Base-by-base conservation (phyloP, 768 basidiomycete genomes). In the Mycena alexandri region DNA sequence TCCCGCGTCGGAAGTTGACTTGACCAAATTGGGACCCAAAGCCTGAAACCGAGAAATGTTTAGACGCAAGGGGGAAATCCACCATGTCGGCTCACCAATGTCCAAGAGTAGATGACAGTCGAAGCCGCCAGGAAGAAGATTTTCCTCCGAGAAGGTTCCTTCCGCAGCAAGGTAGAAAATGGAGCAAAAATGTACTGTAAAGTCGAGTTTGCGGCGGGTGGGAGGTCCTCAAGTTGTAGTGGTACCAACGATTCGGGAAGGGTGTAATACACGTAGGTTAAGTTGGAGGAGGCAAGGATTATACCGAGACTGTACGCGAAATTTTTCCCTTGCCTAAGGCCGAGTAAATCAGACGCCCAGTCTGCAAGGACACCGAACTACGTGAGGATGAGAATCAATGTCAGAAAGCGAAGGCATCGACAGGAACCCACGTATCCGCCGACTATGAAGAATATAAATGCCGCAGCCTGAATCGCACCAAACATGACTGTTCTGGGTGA, bases 191-290 rank as follows among this genome's bases (percentile, higher is more conserved):
- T 47, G n/a, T 58, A 47, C 29, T 63, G 52, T 21, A 60, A 14
- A 12, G n/a, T 38, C 42, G 33, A 16, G 10, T 10, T 51, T 21
- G 36, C 41, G 19, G 46, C 17, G 1, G 11, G 34, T 38, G 41
- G 48, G 5, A 14, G 38, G 29, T 51, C n/a, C 38, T 50, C 54
- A 11, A 5, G n/a, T 19, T 9, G 46, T 33, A 5, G 29, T 1
- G 34, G 44, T 2, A 21, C 13, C 43, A 68, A 48, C 3, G 67
- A 68, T 34, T 68, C 67, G 21, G 67, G 67, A 29, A 68, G 67
- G 6, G 44, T 6, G 24, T 14, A 42, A 21, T 68, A 54, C 10
- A 68, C 53, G 34, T 46, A 63, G 7, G 34, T 41, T 34, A 68
- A 14, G 44, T 58, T 63, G n/a, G 19, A 14, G 3, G 6, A 13